Percentiles rank a stretch among this genome's conserved stretches.
phyloP scores from a whole-genome alignment of 192 early-diverging fungal species.

The Gryganskiella cystojenkinii region DNA sequence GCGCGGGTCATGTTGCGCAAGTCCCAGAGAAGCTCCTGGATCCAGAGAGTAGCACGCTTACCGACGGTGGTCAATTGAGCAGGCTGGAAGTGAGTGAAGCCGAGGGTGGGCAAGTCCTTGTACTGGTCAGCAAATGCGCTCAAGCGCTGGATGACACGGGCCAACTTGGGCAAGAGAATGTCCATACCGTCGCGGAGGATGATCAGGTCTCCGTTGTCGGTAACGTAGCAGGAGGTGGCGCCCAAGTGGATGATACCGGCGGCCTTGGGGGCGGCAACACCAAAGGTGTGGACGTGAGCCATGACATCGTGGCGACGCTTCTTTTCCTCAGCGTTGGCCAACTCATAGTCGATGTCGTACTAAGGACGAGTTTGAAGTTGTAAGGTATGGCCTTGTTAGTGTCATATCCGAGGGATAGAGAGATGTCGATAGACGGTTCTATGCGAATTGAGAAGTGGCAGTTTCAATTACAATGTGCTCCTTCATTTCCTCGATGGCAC shows the following conservation, averaged over 20 bases:
- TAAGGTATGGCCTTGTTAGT: no score
- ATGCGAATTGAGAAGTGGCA: not conserved
- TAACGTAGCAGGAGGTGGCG: conserved; percentile 99
- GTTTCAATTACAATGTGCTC: conserved; percentile 69
- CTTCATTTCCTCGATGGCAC: conserved; percentile 90
- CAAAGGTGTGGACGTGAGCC: conserved; percentile 99
- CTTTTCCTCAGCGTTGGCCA: conserved; percentile 93
- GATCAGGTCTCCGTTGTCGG: conserved; percentile 98
- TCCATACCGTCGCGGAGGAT: conserved; percentile 96
- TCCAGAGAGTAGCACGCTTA: conserved; percentile 95
- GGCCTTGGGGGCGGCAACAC: conserved; percentile 84
- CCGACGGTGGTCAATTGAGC: conserved; percentile 99
- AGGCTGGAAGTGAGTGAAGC: conserved; percentile 99
- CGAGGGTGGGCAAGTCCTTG: conserved; percentile 91
- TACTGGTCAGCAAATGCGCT: conserved; percentile 82
- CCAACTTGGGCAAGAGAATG: conserved; percentile 91
- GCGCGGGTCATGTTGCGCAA: conserved; percentile 92
- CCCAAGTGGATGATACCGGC: conserved; percentile 97
- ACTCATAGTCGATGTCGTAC: conserved; percentile 88
- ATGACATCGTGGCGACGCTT: conserved; percentile 97
- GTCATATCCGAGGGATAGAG: no score
- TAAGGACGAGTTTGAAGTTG: no score
- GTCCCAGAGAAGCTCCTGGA: conserved; percentile 97
- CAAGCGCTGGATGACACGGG: conserved; percentile 82
- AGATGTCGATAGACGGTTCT: not conserved